Evolutionary conservation across 2,329 filamentous ascomycete genomes (phyloP).

Genomic region (Apiospora sp.): DNA sequence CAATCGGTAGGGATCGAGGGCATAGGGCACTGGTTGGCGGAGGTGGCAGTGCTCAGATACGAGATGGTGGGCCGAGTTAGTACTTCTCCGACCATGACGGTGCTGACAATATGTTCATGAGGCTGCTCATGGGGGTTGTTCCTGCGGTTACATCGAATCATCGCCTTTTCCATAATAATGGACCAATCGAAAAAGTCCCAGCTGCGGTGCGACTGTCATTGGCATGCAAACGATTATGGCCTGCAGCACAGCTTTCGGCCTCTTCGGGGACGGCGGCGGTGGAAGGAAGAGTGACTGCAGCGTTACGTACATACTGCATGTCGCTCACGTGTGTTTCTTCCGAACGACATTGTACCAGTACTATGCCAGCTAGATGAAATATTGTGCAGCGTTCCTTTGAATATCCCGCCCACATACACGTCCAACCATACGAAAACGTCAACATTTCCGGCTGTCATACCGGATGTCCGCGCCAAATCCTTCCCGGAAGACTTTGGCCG

Average conservation of each 20-base stretch:
- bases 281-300: neutral
- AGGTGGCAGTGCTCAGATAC: conserved; percentile 9
- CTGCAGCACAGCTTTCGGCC: neutral
- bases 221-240: neutral
- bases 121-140: neutral
- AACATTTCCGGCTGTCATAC: neutral
- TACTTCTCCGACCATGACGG: neutral
- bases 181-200: neutral
- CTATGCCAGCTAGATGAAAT: neutral
- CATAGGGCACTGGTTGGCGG: neutral
- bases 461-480: neutral
- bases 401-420: neutral
- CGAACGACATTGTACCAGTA: neutral
- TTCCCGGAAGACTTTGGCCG: neutral
- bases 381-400: neutral
- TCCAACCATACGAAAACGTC: neutral
- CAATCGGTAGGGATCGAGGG: neutral
- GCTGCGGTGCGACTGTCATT: neutral
- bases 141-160: neutral
- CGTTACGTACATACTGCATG: neutral
- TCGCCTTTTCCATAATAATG: neutral
- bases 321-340: neutral
- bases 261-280: conserved; percentile 5
- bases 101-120: neutral
- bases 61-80: neutral